A percentile compares a stretch with the other conserved stretches of the same genome.
These are phyloP conservation scores for Arthonia radiata DNA, from an alignment of 495 filamentous ascomycete genomes.

Conservation along the genomic window DNA sequence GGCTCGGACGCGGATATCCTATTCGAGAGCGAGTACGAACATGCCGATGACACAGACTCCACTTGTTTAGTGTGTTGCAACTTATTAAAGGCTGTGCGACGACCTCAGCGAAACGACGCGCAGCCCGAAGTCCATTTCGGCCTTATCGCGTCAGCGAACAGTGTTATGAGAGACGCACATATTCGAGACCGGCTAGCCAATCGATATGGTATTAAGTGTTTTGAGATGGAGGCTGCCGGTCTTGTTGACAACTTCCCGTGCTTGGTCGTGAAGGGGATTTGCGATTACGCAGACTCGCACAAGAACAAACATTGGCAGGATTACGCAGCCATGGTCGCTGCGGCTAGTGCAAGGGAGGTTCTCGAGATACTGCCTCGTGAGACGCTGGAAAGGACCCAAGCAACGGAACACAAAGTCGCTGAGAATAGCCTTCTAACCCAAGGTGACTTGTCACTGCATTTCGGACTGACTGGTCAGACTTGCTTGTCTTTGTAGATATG, in stretches of 20 bases:
- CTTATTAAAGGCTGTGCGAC: slow-evolving; percentile 2
- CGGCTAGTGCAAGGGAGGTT: slow-evolving; percentile 13
- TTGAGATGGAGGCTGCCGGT: slow-evolving; percentile 12
- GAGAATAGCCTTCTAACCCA: too few species aligned
- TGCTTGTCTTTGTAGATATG: too few species aligned
- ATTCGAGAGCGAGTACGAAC: slow-evolving; percentile 6
- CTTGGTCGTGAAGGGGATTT: slow-evolving; percentile 18
- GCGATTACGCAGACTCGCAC: slow-evolving; percentile 21
- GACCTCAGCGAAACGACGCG: slow-evolving; percentile 2
- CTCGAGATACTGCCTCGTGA: slow-evolving; percentile 3
- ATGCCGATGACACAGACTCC: slow-evolving; percentile 4
- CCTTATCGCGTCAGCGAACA: not conserved
- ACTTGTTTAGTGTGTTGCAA: slow-evolving; percentile 4
- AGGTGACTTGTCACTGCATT: too few species aligned
- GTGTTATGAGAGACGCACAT: slow-evolving; percentile 1
- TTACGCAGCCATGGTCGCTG: slow-evolving; percentile 13
- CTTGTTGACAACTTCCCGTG: slow-evolving; percentile 14
- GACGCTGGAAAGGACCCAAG: too few species aligned
- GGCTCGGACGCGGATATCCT: slow-evolving; percentile 5
- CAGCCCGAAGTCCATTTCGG: not conserved
- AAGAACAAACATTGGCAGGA: slow-evolving; percentile 16
- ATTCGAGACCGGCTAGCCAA: slow-evolving; percentile 8
- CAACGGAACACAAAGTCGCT: too few species aligned
- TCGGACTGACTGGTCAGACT: too few species aligned
- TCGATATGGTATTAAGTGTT: slow-evolving; percentile 2